Conservation (phyloP, 192 early-diverging fungal genomes). For the Powellomyces hirtus region DNA sequence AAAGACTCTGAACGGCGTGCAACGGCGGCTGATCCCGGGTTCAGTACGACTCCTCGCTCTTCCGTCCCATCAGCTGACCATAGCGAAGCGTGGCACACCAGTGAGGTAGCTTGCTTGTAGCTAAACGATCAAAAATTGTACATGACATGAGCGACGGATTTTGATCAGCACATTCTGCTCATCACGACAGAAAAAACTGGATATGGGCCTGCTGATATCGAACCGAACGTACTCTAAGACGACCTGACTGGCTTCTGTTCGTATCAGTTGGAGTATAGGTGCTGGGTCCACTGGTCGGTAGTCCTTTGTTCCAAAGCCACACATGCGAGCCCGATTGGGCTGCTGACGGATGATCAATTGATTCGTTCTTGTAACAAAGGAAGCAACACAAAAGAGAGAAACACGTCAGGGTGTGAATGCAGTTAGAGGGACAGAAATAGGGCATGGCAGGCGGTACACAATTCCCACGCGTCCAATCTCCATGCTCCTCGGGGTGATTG, state of each 20-base stretch:
- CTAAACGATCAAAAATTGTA: too few relatives aligned
- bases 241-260: slow-evolving; percentile 3
- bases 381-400: neutral
- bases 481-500: too few relatives aligned
- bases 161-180: too few relatives aligned
- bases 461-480: too few relatives aligned
- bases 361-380: neutral
- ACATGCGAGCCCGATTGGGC: slow-evolving; percentile 41
- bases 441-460: too few relatives aligned
- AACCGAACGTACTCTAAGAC: slow-evolving; percentile 15
- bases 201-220: too few relatives aligned
- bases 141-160: too few relatives aligned
- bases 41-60: slow-evolving; percentile 17
- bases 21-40: neutral
- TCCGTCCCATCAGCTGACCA: slow-evolving; percentile 37
- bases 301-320: slow-evolving; percentile 43
- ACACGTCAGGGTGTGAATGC: neutral
- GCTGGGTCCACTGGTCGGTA: slow-evolving; percentile 35
- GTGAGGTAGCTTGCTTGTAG: slow-evolving; percentile 13
- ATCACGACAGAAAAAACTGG: too few relatives aligned
- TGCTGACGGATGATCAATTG: slow-evolving; percentile 39
- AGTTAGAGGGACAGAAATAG: too few relatives aligned
- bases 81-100: slow-evolving; percentile 39
- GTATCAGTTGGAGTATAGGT: slow-evolving; percentile 35
- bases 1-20: neutral